phyloP scores from a whole-genome alignment of 352 stramenopile genomes.

The Phytophthora fragariae region DNA sequence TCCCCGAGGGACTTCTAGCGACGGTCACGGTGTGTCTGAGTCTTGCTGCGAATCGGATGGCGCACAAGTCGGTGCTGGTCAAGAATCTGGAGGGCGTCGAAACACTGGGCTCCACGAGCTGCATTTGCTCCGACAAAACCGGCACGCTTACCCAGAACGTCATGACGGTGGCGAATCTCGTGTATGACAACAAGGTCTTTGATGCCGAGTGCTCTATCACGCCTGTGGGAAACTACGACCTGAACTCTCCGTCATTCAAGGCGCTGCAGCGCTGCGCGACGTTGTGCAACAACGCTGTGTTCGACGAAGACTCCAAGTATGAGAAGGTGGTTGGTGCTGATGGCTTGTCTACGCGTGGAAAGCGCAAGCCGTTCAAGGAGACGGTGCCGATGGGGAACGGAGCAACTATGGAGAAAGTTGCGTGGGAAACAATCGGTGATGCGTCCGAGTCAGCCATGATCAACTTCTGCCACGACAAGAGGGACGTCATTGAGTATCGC shows the following conservation, averaged over 20 bases:
- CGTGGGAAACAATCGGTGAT: constrained; percentile 79
- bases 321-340: constrained; percentile 58
- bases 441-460: constrained; percentile 88
- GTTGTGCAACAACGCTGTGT: constrained; percentile 90
- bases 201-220: constrained; percentile 84
- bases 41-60: constrained; percentile 91
- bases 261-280: constrained; percentile 86
- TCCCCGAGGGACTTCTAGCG: constrained; percentile 92
- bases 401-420: constrained; percentile 54
- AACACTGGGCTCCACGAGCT: constrained; percentile 92
- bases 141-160: constrained; percentile 95
- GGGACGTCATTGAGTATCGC: constrained; percentile 81
- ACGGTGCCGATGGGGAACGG: constrained; percentile 52
- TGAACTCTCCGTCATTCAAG: constrained; percentile 57
- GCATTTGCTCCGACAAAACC: constrained; percentile 95
- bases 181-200: constrained; percentile 82
- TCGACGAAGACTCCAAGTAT: constrained; percentile 77
- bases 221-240: constrained; percentile 61
- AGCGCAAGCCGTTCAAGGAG: constrained; percentile 69
- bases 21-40: constrained; percentile 94
- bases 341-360: constrained; percentile 52
- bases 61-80: constrained; percentile 92
- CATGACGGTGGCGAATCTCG: constrained; percentile 93
- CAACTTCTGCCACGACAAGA: constrained; percentile 87
- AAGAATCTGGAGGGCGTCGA: constrained; percentile 95